Conservation (phyloP, 371 early-diverging fungal genomes). For the Syncephalis plumigaleata region DNA sequence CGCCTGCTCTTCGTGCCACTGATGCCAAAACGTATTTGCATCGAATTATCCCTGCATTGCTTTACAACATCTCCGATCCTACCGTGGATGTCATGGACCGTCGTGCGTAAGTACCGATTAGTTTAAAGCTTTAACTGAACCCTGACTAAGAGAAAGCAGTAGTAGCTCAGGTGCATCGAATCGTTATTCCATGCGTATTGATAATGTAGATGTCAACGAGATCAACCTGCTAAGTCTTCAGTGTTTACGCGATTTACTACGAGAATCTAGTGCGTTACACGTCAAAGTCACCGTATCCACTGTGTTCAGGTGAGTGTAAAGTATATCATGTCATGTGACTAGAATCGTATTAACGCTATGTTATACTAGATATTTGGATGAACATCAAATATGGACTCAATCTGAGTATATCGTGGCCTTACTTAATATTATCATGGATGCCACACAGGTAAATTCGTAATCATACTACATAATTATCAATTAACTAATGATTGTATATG, state of each 20-base stretch:
- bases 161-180: slow-evolving; percentile 2
- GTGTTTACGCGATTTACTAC: slow-evolving; percentile 24
- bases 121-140: background rate
- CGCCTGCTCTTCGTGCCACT: slow-evolving; percentile 28
- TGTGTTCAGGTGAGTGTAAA: slow-evolving; percentile 10
- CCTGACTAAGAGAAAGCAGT: too few relatives aligned
- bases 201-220: slow-evolving; percentile 13
- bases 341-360: background rate
- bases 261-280: slow-evolving; percentile 22
- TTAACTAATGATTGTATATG: background rate
- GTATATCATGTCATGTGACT: too few relatives aligned
- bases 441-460: slow-evolving; percentile 20
- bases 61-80: slow-evolving; percentile 20
- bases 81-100: slow-evolving; percentile 11
- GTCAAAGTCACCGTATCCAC: slow-evolving; percentile 23
- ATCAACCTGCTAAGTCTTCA: slow-evolving; percentile 18
- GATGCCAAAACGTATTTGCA: slow-evolving; percentile 29
- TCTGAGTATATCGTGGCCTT: slow-evolving; percentile 26
- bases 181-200: slow-evolving; percentile 7
- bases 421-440: slow-evolving; percentile 27
- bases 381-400: slow-evolving; percentile 34
- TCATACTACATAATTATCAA: background rate
- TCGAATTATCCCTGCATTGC: slow-evolving; percentile 31
- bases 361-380: slow-evolving; percentile 22
- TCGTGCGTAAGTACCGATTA: slow-evolving; percentile 2